These are phyloP conservation scores for Knoxia roxburghii DNA, from an alignment of 257 asterid species.

Conservation along the genomic window DNA sequence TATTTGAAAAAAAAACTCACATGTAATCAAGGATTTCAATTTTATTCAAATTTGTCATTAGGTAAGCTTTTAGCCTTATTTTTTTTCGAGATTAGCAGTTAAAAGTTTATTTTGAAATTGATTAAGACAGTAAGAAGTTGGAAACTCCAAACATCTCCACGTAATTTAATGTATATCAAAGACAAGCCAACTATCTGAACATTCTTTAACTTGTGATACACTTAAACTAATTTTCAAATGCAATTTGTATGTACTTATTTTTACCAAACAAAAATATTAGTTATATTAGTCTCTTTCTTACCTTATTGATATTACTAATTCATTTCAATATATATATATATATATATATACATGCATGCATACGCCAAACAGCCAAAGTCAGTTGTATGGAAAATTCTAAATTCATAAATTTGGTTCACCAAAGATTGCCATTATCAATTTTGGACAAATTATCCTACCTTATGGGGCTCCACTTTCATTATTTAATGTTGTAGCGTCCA, in stretches of 20 bases:
- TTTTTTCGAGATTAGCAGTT: neutral
- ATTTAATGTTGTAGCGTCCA: too few relatives aligned
- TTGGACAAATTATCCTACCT: neutral
- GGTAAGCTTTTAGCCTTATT: neutral
- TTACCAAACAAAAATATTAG: neutral
- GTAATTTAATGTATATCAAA: neutral
- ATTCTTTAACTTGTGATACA: slow-evolving; percentile 8
- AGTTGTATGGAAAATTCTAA: neutral
- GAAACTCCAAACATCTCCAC: too few relatives aligned
- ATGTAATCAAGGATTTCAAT: neutral
- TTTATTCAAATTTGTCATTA: neutral
- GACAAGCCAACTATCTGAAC: neutral
- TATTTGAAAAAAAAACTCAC: too few relatives aligned
- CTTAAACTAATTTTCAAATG: neutral
- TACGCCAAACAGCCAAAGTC: neutral
- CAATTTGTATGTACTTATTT: neutral
- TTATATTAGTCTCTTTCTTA: neutral
- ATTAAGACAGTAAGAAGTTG: neutral
- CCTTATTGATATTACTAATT: neutral
- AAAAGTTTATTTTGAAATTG: neutral
- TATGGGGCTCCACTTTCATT: too few relatives aligned
- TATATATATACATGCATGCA: slow-evolving; percentile 2
- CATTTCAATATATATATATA: neutral
- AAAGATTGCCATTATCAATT: neutral
- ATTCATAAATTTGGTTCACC: neutral